Conservation (phyloP, 306 rosid species). For the Cucumis melo region DNA sequence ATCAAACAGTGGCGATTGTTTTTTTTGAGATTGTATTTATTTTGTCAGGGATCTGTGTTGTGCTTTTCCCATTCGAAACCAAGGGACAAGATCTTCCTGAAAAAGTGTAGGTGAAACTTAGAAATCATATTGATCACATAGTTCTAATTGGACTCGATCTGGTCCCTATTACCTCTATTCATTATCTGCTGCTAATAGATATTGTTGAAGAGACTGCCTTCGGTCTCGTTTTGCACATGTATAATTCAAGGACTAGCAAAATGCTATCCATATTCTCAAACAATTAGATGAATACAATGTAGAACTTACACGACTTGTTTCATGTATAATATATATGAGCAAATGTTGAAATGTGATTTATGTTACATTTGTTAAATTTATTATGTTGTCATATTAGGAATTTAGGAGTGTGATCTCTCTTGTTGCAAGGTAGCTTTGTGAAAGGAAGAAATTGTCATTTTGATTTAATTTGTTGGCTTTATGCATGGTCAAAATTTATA, state of each 20-base stretch:
- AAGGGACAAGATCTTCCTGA: conserved; percentile 64
- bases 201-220: not conserved
- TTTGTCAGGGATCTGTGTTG: conserved; percentile 64
- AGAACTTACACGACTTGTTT: not conserved
- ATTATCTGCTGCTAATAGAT: not conserved
- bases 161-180: not conserved
- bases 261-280: too few species aligned
- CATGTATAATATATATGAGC: not conserved
- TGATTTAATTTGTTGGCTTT: not conserved
- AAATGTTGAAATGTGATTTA: not conserved
- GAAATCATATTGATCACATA: not conserved
- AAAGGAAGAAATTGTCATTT: not conserved
- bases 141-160: not conserved
- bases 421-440: not conserved
- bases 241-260: not conserved
- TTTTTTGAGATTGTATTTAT: conserved; percentile 59
- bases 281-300: not conserved
- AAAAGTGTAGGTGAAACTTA: conserved; percentile 14
- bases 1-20: conserved; percentile 62
- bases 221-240: not conserved
- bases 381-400: not conserved
- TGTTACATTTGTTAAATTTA: not conserved
- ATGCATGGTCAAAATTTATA: not conserved
- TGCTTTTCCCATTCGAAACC: conserved; percentile 79
- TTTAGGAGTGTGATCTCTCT: not conserved